phyloP scores from a whole-genome alignment of 441 rosid species.

The Viola pubescens region DNA sequence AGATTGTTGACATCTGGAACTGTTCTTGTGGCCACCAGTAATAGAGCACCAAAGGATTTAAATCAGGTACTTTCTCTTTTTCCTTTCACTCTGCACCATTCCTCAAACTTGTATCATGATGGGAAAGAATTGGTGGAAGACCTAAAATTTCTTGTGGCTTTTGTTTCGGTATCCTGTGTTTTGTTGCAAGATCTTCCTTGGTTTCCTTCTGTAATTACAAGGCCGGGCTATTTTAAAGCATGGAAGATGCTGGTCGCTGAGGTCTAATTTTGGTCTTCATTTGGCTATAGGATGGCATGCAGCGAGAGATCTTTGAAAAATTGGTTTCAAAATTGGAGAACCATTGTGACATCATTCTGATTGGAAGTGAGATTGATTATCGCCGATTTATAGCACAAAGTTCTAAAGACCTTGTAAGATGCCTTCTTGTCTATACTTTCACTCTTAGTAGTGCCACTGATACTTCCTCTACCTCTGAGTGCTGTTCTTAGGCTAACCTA shows the following conservation, averaged over 20 bases:
- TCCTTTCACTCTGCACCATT: constrained; percentile 1
- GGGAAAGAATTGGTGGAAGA: neutral
- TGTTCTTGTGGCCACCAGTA: constrained; percentile 91
- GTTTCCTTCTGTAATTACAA: neutral
- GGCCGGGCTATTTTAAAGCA: neutral
- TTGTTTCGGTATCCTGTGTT: neutral
- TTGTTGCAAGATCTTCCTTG: neutral
- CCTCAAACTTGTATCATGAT: neutral
- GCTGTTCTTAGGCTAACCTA: neutral
- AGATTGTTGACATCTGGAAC: constrained; percentile 83
- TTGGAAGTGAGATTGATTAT: constrained; percentile 84
- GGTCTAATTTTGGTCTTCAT: constrained; percentile 1
- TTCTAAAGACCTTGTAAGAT: constrained; percentile 39
- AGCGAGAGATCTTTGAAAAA: constrained; percentile 70
- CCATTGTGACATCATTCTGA: constrained; percentile 63
- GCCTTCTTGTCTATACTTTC: too few species aligned
- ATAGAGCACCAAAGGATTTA: constrained; percentile 77
- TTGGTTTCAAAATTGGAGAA: constrained; percentile 56
- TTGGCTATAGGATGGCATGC: constrained; percentile 80
- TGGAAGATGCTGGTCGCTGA: neutral
- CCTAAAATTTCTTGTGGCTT: neutral
- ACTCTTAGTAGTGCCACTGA: neutral
- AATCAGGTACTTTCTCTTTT: constrained; percentile 49
- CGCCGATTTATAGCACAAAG: constrained; percentile 64
- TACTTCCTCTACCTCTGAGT: neutral